phyloP scores from a whole-genome alignment of 2,329 filamentous ascomycete genomes.

The Colletotrichum gigasporum region DNA sequence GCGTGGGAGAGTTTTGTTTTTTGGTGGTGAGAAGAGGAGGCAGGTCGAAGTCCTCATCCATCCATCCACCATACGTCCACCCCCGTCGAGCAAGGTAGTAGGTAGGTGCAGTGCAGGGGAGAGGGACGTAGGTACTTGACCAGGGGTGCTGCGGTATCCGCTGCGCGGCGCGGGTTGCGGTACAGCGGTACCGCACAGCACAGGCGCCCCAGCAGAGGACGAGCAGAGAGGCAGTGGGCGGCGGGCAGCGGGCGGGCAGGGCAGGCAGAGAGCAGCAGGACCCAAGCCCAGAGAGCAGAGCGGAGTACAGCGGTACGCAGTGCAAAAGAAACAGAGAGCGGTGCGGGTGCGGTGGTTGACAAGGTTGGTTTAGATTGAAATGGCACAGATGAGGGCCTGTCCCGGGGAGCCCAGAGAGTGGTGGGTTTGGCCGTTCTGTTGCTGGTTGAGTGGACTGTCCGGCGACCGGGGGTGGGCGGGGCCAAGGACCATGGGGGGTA shows the following conservation, averaged over 20 bases:
- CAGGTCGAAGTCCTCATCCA: constrained; percentile 30
- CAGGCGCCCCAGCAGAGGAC: background rate
- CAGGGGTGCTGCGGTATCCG: constrained; percentile 29
- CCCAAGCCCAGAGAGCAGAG: background rate
- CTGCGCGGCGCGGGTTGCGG: background rate
- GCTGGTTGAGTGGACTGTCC: constrained; percentile 26
- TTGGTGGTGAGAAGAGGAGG: constrained; percentile 35
- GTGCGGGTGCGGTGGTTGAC: constrained; percentile 14
- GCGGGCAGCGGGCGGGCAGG: background rate
- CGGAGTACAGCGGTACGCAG: background rate
- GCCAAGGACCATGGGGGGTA: background rate
- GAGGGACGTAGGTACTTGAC: constrained; percentile 4
- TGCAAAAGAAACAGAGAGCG: background rate
- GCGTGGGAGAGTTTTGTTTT: constrained; percentile 36
- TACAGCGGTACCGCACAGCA: constrained; percentile 1
- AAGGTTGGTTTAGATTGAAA: constrained; percentile 31
- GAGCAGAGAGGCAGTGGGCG: background rate
- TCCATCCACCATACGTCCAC: constrained; percentile 25
- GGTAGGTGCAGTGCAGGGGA: constrained; percentile 10
- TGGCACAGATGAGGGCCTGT: constrained; percentile 25
- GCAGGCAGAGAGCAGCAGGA: background rate
- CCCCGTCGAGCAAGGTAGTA: constrained; percentile 19
- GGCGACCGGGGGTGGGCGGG: constrained; percentile 17
- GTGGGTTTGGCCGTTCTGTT: constrained; percentile 19
- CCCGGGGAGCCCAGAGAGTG: constrained; percentile 23